Evolutionary conservation across 345 rosid genomes (phyloP).

Genomic region (Sisymbrium altissimum): DNA sequence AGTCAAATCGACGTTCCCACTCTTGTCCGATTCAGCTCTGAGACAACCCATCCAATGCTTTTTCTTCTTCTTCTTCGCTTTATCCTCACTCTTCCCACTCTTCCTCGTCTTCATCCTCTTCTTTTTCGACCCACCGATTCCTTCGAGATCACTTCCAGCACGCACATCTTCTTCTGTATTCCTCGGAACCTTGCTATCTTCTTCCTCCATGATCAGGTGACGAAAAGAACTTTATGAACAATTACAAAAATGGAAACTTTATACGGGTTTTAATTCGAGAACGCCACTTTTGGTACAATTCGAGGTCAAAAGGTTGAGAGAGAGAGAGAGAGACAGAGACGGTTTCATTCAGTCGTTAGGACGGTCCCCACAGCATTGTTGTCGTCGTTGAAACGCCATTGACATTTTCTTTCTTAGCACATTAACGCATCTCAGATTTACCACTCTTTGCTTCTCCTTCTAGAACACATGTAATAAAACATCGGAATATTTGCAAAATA

Average conservation of each 20-base stretch:
- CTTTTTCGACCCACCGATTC: not conserved
- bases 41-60: slow-evolving; percentile 50
- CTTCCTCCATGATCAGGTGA: slow-evolving; percentile 19
- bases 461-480: not conserved
- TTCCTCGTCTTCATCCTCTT: not conserved
- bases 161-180: not conserved
- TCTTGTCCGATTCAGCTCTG: slow-evolving; percentile 39
- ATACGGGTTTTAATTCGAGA: not conserved
- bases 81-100: slow-evolving; percentile 2
- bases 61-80: slow-evolving; percentile 21
- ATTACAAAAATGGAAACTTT: slow-evolving; percentile 10
- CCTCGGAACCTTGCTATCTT: not conserved
- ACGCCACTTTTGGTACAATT: not conserved
- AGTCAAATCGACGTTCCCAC: slow-evolving; percentile 50
- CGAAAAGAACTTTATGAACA: not conserved
- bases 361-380: not conserved
- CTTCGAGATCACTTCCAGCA: not conserved
- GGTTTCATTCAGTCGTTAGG: slow-evolving; percentile 13
- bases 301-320: not conserved
- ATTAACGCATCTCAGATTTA: slow-evolving; percentile 10
- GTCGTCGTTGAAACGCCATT: slow-evolving; percentile 30
- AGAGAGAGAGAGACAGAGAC: not conserved
- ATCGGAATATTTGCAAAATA: not conserved
- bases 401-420: slow-evolving; percentile 15
- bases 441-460: not conserved